These are phyloP conservation scores for Eremochloa ophiuroides DNA, from an alignment of 176 grass and related monocot genomes.

Conservation along the genomic window DNA sequence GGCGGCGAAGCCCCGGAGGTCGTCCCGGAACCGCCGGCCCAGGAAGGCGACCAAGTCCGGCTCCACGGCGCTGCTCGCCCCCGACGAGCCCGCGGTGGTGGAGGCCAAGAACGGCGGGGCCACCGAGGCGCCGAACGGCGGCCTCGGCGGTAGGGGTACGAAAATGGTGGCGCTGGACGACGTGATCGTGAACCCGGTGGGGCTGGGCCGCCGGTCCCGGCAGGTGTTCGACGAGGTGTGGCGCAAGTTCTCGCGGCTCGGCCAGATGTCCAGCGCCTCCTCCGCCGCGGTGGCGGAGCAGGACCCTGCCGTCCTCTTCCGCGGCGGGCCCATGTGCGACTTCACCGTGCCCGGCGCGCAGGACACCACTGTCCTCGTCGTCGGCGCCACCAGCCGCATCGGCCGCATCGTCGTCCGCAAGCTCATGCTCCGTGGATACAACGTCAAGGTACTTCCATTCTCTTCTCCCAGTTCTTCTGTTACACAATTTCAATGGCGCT, in stretches of 20 bases:
- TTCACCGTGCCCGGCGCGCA: slow-evolving; percentile 87
- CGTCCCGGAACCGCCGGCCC: slow-evolving; percentile 20
- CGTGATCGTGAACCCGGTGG: slow-evolving; percentile 88
- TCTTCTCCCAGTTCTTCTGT: not conserved
- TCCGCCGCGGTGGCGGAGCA: slow-evolving; percentile 41
- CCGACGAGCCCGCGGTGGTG: not conserved
- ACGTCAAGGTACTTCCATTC: slow-evolving; percentile 56
- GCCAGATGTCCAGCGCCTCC: slow-evolving; percentile 84
- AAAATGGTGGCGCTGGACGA: slow-evolving; percentile 55
- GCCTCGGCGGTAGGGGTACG: not conserved
- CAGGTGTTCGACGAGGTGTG: slow-evolving; percentile 99
- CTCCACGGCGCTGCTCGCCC: slow-evolving; percentile 16
- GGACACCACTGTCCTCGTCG: slow-evolving; percentile 91
- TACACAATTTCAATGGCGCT: not conserved
- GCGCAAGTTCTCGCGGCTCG: slow-evolving; percentile 95
- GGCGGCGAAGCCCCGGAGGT: slow-evolving; percentile 10
- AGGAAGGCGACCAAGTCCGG: slow-evolving; percentile 34
- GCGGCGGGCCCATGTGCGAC: slow-evolving; percentile 89
- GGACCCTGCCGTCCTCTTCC: slow-evolving; percentile 57
- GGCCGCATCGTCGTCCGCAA: slow-evolving; percentile 94
- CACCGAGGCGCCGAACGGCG: not conserved
- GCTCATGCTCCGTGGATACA: slow-evolving; percentile 96
- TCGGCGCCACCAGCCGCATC: slow-evolving; percentile 83
- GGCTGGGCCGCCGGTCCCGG: slow-evolving; percentile 71
- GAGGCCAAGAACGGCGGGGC: not conserved